Evolutionary conservation across 2,329 filamentous ascomycete genomes (phyloP), one percentile per base, ranked within the genome.

Genomic region (Aspergillus spinulosporus): DNA sequence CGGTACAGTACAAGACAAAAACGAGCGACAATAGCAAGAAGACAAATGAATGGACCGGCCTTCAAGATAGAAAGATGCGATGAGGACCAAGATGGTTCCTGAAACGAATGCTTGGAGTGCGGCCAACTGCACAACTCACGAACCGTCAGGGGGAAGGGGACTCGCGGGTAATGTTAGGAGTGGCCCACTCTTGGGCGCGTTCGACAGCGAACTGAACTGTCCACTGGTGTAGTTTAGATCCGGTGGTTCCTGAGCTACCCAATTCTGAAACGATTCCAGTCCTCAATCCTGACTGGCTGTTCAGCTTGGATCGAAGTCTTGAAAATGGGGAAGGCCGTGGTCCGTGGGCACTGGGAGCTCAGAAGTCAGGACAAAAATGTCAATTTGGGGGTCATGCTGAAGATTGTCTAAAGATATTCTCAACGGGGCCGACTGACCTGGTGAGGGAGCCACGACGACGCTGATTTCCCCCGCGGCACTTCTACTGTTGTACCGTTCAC

Each of bases 131-230:
- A 36, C 26, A 12, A 29, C 40, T 47, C 49, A 57, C 49, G 59
- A 62, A 59, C 53, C 60, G 58, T 61, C 62, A 65, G 63, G 63
- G 64, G 36, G 12, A 39, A 39, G 36, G 36, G 36, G 36, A 12
- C 36, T 39, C 9, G 11, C 36, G 36, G 36, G 11, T 39, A 5
- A 12, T 39, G 36, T n/a, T 12, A 39, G 26, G 2, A 39, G 26
- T 15, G 39, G 39, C 39, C 39, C 60, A 61, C 60, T 52, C 36
- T 49, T n/a, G 36, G 40, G 34, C 44, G 40, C 51, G 46, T 46
- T 31, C 42, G 31, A 40, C 32, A 34, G 9, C 36, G 36, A n/a
- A 54, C 47, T 42, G 49, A 53, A 51, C 39, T 28, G 36, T 39
- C 9, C 36, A n/a, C 36, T 39, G 36, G n/a, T 45, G 42, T 28